Evolutionary conservation across 2,329 filamentous ascomycete genomes (phyloP).

Genomic region (Fusarium sp.): DNA sequence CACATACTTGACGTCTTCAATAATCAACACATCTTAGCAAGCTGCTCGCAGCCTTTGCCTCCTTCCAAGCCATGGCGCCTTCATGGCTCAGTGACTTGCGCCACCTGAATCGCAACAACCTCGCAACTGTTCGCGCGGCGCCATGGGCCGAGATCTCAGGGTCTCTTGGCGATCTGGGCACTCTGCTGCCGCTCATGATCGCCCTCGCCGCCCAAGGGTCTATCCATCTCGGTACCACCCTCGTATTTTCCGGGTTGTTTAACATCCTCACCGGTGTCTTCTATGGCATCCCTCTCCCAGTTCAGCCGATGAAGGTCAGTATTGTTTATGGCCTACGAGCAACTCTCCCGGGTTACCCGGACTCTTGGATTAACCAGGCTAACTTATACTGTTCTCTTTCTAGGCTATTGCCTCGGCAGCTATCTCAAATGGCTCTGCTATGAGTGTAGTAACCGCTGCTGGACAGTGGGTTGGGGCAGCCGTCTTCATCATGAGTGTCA

Average conservation of each 20-base stretch:
- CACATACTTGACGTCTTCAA: neutral
- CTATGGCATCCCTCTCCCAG: conserved; percentile 90
- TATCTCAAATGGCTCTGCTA: conserved; percentile 68
- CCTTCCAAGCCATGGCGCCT: conserved; percentile 29
- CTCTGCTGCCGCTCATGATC: conserved; percentile 88
- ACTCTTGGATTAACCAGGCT: neutral
- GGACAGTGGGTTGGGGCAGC: conserved; percentile 77
- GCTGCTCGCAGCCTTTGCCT: neutral
- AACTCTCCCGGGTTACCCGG: neutral
- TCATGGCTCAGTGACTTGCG: conserved; percentile 46
- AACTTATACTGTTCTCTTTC: neutral
- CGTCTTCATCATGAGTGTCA: conserved; percentile 81
- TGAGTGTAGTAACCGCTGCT: conserved; percentile 80
- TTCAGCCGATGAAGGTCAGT: conserved; percentile 83
- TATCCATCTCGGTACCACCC: conserved; percentile 83
- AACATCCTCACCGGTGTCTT: conserved; percentile 85
- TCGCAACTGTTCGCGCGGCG: conserved; percentile 58
- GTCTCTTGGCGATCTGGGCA: conserved; percentile 88
- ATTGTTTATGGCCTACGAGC: neutral
- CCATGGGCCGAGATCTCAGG: conserved; percentile 83
- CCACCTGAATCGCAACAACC: conserved; percentile 59
- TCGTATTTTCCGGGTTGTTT: conserved; percentile 88
- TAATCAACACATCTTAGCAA: neutral
- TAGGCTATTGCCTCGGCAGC: conserved; percentile 90
- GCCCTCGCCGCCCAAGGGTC: conserved; percentile 82